Conservation (phyloP, 2,329 filamentous ascomycete genomes). For the Fusarium sp. region DNA sequence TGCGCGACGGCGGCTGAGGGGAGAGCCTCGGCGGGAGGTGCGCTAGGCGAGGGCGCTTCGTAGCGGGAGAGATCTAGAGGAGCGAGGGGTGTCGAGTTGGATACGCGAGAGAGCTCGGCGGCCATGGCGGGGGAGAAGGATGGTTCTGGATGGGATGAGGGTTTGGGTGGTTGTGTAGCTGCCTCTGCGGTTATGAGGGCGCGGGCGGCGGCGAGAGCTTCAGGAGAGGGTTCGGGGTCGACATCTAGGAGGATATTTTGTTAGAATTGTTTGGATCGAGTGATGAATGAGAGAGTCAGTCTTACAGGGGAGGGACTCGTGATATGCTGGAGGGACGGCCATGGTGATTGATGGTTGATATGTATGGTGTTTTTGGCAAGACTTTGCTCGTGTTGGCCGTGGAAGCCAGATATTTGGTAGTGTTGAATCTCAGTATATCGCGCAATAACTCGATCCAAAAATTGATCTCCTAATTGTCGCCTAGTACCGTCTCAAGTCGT, state of each 20-base stretch:
- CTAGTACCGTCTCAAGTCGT: background rate
- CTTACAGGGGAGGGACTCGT: conserved; percentile 86
- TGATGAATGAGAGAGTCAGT: conserved; percentile 38
- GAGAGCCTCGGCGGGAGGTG: conserved; percentile 71
- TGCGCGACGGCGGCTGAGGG: conserved; percentile 62
- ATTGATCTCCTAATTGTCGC: background rate
- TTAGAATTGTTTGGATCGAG: conserved; percentile 27
- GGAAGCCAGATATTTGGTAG: background rate
- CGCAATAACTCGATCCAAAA: background rate
- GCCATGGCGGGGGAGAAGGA: conserved; percentile 74
- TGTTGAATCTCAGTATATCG: background rate
- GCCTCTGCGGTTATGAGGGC: conserved; percentile 76
- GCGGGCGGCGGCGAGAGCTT: conserved; percentile 73
- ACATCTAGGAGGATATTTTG: conserved; percentile 70
- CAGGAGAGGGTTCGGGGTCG: conserved; percentile 74
- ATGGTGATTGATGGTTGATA: conserved; percentile 33
- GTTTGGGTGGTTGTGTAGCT: conserved; percentile 61
- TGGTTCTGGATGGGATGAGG: conserved; percentile 59
- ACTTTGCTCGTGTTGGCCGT: background rate
- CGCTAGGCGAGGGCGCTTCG: conserved; percentile 65
- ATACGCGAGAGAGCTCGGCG: conserved; percentile 75
- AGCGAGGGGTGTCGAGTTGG: conserved; percentile 49
- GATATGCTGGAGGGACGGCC: conserved; percentile 56
- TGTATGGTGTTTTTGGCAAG: conserved; percentile 16
- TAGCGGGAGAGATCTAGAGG: conserved; percentile 82